Evolutionary conservation across 768 basidiomycete species (phyloP), one percentile per base, ranked within the genome.

Genomic region (Cubamyces sp.): DNA sequence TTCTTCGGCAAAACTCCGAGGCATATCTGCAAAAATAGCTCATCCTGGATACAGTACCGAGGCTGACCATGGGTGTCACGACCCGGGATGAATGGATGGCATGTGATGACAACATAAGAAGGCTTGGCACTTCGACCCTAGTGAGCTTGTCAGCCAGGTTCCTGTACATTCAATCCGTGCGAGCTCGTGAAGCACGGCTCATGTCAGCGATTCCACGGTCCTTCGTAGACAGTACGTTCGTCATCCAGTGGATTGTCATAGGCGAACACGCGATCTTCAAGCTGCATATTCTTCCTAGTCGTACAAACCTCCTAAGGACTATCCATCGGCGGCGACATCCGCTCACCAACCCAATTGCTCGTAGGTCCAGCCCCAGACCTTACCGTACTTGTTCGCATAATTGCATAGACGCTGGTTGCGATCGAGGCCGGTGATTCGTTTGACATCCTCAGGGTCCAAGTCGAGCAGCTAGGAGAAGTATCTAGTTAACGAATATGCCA

Each of bases 341-440:
- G 21, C 43, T 69, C 54, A 77, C 78, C 78, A 80, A 5, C 79
- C 79, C 54, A 79, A 66, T 64, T 77, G 75, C 62, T 76, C 74
- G 21, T 70, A 62, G 28, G 75, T 73, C 77, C 78, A 80, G 2
- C 77, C 78, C 43, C 59, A 70, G 25, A 78, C 70, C 49, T 67
- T 61, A 1, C 75, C 74, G 16, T 70, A 55, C 53, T 71, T 67
- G 51, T 74, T 68, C 12, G 71, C 65, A 39, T 70, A 66, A 62
- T 73, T 74, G 65, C 76, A 76, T 18, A 76, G 60, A 15, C 75
- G 73, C 57, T 74, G 54, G 42, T 70, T 68, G 54, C 73, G 75
- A 53, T 76, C 73, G 30, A 78, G 69, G 23, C 68, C 69, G 58
- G 69, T 67, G 53, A 77, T 71, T 16, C 67, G 66, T 50, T 66